Evolutionary conservation across 768 basidiomycete genomes (phyloP), one percentile per base, ranked within the genome.

Genomic region (Tricholoma bakamatsutake): DNA sequence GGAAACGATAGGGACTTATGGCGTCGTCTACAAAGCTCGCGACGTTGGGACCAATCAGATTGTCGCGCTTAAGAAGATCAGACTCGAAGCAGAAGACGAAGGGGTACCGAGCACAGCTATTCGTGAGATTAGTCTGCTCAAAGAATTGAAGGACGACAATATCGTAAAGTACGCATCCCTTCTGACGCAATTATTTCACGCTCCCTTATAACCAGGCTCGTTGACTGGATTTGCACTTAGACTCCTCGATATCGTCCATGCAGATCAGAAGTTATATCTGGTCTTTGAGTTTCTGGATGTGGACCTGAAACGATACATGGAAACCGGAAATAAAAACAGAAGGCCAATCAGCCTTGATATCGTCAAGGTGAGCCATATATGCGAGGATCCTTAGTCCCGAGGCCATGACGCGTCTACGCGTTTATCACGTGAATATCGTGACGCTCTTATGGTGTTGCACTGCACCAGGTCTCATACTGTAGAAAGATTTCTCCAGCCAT

Each of bases 81-180:
- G 97, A 39, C 83, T 99, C 27, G 97, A 98, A 69, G 93, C 94
- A 15, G 97, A 98, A 71, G 97, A 99, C 67, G 97, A 99, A 71
- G 97, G 97, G 47, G 97, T 99, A 18, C 97, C 97, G 8, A 92
- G 89, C 60, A 99, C 97, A 4, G 95, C 96, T 54, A 99, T 99
- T 66, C 84, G 97, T 51, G 97, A 99, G 77, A 99, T 99, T 72
- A 93, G 91, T 73, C 73, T 99, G 59, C 73, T 99, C 63, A 99
- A 98, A 71, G 97, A 99, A 69, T 80, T 99, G 64, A 92, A 90
- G 69, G 90, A 98, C 69, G 91, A 93, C 34, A 92, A 98, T 68
- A 92, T 98, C 66, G 97, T 99, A 67, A 83, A 85, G 97, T 90
- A 42, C 39, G 67, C 63, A 78, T 70, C 24, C 43, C 50, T 17